These are phyloP conservation scores for Zizania palustris DNA, from an alignment of 202 grass and related monocot species.

Conservation along the genomic window DNA sequence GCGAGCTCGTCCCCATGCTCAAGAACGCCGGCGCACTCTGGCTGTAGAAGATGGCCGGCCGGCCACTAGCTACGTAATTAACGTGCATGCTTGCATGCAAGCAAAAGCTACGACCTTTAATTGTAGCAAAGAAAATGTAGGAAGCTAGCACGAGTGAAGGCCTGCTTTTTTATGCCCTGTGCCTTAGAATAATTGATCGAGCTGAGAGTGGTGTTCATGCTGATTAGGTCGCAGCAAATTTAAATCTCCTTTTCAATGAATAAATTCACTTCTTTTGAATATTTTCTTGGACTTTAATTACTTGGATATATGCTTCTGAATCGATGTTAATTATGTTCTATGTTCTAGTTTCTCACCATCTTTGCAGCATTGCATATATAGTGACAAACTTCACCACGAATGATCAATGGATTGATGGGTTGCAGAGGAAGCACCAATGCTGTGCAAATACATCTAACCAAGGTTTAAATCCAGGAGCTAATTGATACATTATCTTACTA, in stretches of 20 bases:
- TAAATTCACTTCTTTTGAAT: not conserved
- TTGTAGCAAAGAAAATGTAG: no score
- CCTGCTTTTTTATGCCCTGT: not conserved
- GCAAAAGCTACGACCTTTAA: no score
- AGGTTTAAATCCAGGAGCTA: no score
- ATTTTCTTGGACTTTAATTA: no score
- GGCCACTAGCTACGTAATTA: not conserved
- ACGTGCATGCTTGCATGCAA: no score
- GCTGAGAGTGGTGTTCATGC: not conserved
- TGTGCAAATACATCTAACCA: no score
- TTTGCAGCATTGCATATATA: not conserved
- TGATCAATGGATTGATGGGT: not conserved
- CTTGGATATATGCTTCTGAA: no score
- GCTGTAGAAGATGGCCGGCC: not conserved
- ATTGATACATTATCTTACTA: no score
- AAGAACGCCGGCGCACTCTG: slow-evolving; percentile 1
- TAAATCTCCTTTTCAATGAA: not conserved
- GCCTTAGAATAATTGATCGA: not conserved
- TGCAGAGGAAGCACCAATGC: no score
- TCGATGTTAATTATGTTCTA: no score
- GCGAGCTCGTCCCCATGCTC: not conserved
- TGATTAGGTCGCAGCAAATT: not conserved
- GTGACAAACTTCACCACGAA: not conserved
- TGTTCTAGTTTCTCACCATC: no score
- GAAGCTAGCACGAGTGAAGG: not conserved